Base-by-base conservation (phyloP, 495 filamentous ascomycete species). In the Penicillium cinerascens region DNA sequence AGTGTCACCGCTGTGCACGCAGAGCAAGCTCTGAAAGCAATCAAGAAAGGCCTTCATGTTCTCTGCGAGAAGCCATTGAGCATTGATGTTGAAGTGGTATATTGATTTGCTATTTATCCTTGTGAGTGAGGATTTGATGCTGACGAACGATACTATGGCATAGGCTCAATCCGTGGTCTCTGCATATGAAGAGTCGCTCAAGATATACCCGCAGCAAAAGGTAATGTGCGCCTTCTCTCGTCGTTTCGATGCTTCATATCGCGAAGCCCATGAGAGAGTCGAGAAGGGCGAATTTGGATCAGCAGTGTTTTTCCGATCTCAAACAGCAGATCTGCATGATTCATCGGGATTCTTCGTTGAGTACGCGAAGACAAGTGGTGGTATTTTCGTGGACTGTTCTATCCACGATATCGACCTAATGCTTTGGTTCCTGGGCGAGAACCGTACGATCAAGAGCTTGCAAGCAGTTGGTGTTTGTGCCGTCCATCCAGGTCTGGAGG, bases 181-280 rank as follows among this genome's bases (percentile, higher is more conserved):
- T 44, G 73, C 69, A 71, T 66, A 63, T 44, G 41, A 40, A 4
- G 25, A 42, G 40, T 66, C 63, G 9, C 54, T 58, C 17, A 47
- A 56, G 21, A 74, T 22, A 58, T 61, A 65, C 47, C 75, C 77
- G 13, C 55, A 69, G 40, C 69, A 78, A n/a, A 81, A 80, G 64
- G 73, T 79, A 25, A 75, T 81, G 67, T 78, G 74, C 47, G 78
- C 77, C 17, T 80, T 79, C 68, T 77, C 73, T 6, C 70, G 78
- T 26, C 73, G 78, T 27, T 80, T 81, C 69, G 78, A 81, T 44
- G 67, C 57, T 45, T 59, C 64, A 29, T 65, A 65, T 55, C 62
- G 62, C 17, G 74, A 78, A 46, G 78, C 78, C 7, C 65, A 65
- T 49, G 35, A 61, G 1, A 71, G 73, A 42, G 69, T 74, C 49